A percentile compares a stretch with the other conserved stretches of the same genome.
Conservation (phyloP, 257 asterid genomes). For the Solanum rostratum region DNA sequence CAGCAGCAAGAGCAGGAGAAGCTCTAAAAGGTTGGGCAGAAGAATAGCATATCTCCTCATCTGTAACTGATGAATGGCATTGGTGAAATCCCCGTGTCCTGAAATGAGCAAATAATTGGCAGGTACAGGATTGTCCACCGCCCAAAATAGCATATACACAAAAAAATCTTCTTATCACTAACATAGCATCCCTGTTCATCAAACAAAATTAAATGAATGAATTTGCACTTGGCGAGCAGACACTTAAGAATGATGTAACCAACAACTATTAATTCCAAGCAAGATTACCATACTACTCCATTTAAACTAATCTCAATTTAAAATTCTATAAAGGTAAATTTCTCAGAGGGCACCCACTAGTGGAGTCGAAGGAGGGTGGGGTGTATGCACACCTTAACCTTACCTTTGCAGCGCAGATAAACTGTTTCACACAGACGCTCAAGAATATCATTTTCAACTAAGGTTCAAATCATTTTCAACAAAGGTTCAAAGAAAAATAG, state of each 20-base stretch:
- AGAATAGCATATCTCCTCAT: conserved; percentile 43
- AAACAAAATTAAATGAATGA: not conserved
- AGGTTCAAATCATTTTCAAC: not conserved
- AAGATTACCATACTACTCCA: not conserved
- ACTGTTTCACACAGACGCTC: too few species aligned
- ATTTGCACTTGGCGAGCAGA: not conserved
- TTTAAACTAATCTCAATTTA: too few species aligned
- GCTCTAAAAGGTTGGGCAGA: conserved; percentile 39
- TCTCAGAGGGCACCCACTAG: not conserved
- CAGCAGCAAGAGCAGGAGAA: conserved; percentile 37
- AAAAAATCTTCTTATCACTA: conserved; percentile 35
- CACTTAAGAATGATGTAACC: not conserved
- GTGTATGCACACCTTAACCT: not conserved
- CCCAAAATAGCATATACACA: conserved; percentile 52
- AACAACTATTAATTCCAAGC: not conserved
- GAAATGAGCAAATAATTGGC: conserved; percentile 46
- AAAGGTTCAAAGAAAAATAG: not conserved
- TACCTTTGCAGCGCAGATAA: too few species aligned
- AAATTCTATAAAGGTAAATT: not conserved
- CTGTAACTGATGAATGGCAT: conserved; percentile 39
- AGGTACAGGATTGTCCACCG: conserved; percentile 55
- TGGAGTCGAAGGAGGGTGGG: not conserved
- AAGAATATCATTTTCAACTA: not conserved
- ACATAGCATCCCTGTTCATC: conserved; percentile 33
- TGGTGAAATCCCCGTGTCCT: conserved; percentile 35